Percentiles rank a stretch among this genome's conserved stretches.
phyloP scores from a whole-genome alignment of 2,329 filamentous ascomycete genomes.

The Diaporthe batatas region DNA sequence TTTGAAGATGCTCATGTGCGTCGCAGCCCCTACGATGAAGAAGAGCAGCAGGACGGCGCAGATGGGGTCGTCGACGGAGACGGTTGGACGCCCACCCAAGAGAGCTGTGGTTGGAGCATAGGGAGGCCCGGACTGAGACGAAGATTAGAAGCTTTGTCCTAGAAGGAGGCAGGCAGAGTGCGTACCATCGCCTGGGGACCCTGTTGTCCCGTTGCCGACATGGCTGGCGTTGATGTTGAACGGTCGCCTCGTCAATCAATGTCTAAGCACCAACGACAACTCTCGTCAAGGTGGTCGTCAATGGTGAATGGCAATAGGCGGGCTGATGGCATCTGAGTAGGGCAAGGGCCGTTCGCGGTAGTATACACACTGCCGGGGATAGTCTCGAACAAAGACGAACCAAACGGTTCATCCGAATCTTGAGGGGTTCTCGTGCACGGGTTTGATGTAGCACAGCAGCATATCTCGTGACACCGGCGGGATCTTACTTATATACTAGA shows the following conservation, averaged over 20 bases:
- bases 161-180: background rate
- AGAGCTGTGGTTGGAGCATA: slow-evolving; percentile 60
- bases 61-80: slow-evolving; percentile 73
- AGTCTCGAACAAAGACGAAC: slow-evolving; percentile 10
- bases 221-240: background rate
- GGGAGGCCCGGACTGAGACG: slow-evolving; percentile 50
- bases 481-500: background rate
- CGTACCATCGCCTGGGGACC: slow-evolving; percentile 32
- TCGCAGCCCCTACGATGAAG: slow-evolving; percentile 65
- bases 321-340: background rate
- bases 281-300: background rate
- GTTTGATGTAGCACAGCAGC: background rate
- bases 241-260: too few species aligned
- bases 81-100: slow-evolving; percentile 70
- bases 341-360: slow-evolving; percentile 27
- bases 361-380: background rate
- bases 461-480: background rate
- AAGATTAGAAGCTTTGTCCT: background rate
- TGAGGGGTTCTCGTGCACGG: background rate
- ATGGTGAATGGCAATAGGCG: background rate
- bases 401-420: slow-evolving; percentile 4
- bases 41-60: slow-evolving; percentile 72
- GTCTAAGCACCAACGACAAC: background rate
- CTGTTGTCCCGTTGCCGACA: slow-evolving; percentile 9
- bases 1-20: slow-evolving; percentile 71